Evolutionary conservation across 352 stramenopile genomes (phyloP).

Genomic region (Hyaloperonospora brassicae): DNA sequence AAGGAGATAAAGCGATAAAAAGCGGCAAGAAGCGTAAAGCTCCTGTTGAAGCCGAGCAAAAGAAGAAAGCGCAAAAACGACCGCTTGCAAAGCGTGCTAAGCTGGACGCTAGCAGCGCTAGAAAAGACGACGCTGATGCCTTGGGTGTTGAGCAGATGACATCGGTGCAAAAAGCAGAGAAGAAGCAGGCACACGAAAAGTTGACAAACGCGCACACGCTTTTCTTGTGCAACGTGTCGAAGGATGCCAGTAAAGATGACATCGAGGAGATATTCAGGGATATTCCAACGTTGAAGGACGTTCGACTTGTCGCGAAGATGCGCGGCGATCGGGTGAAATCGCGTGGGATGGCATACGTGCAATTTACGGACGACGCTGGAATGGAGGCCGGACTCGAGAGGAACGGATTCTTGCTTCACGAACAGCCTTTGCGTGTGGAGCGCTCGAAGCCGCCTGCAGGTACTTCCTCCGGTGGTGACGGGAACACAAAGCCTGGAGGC

Average conservation of each 20-base stretch:
- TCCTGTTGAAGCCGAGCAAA: conserved; percentile 6
- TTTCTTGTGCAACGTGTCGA: conserved; percentile 61
- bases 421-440: conserved; percentile 41
- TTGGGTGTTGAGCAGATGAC: conserved; percentile 8
- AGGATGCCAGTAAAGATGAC: conserved; percentile 46
- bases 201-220: conserved; percentile 59
- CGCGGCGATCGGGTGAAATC: conserved; percentile 52
- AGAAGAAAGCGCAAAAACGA: conserved; percentile 10
- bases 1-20: conserved; percentile 13
- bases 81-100: conserved; percentile 24
- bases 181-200: conserved; percentile 27
- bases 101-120: neutral
- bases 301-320: conserved; percentile 57
- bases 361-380: conserved; percentile 43
- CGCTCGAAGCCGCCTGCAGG: conserved; percentile 35
- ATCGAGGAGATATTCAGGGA: conserved; percentile 41
- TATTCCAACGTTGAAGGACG: conserved; percentile 43
- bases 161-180: conserved; percentile 10
- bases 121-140: neutral
- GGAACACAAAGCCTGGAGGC: neutral
- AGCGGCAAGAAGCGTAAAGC: conserved; percentile 21
- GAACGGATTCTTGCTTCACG: conserved; percentile 29
- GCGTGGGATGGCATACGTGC: conserved; percentile 68
- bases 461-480: conserved; percentile 8
- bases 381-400: conserved; percentile 28